These are phyloP conservation scores for Pharnaceum exiguum DNA, from an alignment of 148 eudicot species.

Conservation along the genomic window DNA sequence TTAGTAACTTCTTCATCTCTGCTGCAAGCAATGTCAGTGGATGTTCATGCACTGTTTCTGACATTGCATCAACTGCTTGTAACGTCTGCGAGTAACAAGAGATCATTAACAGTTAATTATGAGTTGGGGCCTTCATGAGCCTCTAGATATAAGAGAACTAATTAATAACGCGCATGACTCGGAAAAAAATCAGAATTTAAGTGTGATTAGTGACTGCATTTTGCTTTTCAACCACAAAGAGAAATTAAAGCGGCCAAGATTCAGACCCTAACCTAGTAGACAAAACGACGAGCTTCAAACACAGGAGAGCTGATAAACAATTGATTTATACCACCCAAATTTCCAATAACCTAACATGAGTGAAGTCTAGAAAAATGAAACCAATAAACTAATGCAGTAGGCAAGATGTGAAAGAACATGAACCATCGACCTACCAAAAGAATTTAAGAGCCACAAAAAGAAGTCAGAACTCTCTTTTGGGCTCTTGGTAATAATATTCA, in stretches of 20 bases:
- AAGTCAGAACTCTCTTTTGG: no score
- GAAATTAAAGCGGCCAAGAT: background rate
- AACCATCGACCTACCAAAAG: background rate
- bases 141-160: no score
- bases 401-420: background rate
- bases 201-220: no score
- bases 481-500: no score
- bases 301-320: background rate
- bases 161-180: no score
- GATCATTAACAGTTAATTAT: background rate
- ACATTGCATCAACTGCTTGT: slow-evolving; percentile 63
- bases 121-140: no score
- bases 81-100: slow-evolving; percentile 44
- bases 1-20: slow-evolving; percentile 66
- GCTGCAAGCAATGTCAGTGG: slow-evolving; percentile 86
- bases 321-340: background rate
- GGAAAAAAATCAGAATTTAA: no score
- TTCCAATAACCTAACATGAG: background rate
- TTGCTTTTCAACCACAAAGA: background rate
- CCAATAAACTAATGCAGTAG: no score
- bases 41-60: slow-evolving; percentile 75
- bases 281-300: background rate
- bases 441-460: background rate
- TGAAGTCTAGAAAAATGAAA: no score
- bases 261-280: background rate